Base-by-base conservation (phyloP, 1,139 yeast genomes). In the Zygoascus meyerae region DNA sequence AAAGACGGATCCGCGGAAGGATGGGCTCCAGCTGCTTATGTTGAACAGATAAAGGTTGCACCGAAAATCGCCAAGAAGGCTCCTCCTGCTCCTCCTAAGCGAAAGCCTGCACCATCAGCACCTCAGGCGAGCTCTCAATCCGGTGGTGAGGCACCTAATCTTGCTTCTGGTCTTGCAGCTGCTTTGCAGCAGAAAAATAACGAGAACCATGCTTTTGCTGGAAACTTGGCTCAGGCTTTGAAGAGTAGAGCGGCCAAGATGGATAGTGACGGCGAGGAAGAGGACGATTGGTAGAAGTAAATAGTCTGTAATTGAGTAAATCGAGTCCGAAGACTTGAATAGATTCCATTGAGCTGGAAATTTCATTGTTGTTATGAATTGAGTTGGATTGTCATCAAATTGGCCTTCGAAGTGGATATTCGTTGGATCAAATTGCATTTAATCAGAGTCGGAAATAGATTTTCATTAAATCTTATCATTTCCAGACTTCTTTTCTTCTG, bases 21-120 rank as follows among this genome's bases (percentile, higher is more conserved):
- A 2, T 94, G 98, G 98, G 92, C 95, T 9, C 99, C 99, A 10
- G 83, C 94, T 30, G 86, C 94, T 16, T 94, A 90, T 63, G 79
- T 92, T 59, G 81, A 79, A 47, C 85, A 83, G 58, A 77, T 77
- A 63, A 57, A 56, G 30, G 46, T 44, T 3, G 53, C 52, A 4
- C 52, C 59, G 10, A 49, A 51, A 10, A 51, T 51, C 16, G 46
- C 54, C n/a, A 53, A 50, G 43, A 56, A 50, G 47, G 56, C 57
- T 2, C 57, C 62, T n/a, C 60, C 66, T n/a, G 56, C 63, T 2
- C 67, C 69, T 3, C 66, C 69, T 21, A 59, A 48, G 50, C 53
- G 54, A 50, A 50, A 51, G 29, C 52, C 52, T 9, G 50, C 49
- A 3, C 52, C 63, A 9, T 50, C 58, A 21, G 42, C 53, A 9